Percentiles rank a stretch among this genome's conserved stretches.
phyloP scores from a whole-genome alignment of 2,329 filamentous ascomycete species.

The Graphilbum fragrans region DNA sequence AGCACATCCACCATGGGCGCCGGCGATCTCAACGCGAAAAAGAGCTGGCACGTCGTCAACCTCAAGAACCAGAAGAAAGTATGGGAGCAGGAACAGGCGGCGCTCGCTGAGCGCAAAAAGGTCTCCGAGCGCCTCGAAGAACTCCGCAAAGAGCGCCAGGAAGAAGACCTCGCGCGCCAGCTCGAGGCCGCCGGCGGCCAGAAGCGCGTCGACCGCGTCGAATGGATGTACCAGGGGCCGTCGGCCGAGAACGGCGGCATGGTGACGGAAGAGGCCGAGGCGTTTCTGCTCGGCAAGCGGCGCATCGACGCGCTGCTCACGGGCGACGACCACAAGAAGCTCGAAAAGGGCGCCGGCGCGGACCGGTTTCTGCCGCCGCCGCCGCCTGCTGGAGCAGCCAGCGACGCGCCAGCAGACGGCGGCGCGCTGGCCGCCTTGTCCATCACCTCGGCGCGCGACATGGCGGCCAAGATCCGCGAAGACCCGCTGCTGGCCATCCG shows the following conservation, averaged over 20 bases:
- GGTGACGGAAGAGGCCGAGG: slow-evolving; percentile 80
- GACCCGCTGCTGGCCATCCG: slow-evolving; percentile 92
- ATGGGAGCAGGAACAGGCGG: slow-evolving; percentile 84
- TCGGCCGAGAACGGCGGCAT: slow-evolving; percentile 58
- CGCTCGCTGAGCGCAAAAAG: slow-evolving; percentile 86
- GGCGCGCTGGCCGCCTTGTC: slow-evolving; percentile 32
- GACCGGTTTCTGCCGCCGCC: slow-evolving; percentile 42
- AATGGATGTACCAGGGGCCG: slow-evolving; percentile 97
- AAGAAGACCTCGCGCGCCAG: slow-evolving; percentile 82
- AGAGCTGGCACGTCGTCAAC: slow-evolving; percentile 86
- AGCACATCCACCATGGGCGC: slow-evolving; percentile 50
- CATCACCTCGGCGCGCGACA: slow-evolving; percentile 67
- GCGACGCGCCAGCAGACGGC: background rate
- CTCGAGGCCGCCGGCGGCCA: slow-evolving; percentile 80
- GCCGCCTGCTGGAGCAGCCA: background rate
- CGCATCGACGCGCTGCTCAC: slow-evolving; percentile 75
- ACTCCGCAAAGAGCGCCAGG: slow-evolving; percentile 81
- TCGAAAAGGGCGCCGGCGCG: slow-evolving; percentile 59
- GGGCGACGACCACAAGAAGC: slow-evolving; percentile 65
- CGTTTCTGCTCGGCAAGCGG: slow-evolving; percentile 83
- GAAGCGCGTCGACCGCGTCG: slow-evolving; percentile 71
- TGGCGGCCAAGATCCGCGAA: slow-evolving; percentile 72
- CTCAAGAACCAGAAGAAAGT: slow-evolving; percentile 84
- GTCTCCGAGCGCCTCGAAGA: slow-evolving; percentile 88
- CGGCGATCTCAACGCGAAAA: slow-evolving; percentile 90